Base-by-base conservation (phyloP, 768 basidiomycete genomes). In the Suillus subalutaceus region DNA sequence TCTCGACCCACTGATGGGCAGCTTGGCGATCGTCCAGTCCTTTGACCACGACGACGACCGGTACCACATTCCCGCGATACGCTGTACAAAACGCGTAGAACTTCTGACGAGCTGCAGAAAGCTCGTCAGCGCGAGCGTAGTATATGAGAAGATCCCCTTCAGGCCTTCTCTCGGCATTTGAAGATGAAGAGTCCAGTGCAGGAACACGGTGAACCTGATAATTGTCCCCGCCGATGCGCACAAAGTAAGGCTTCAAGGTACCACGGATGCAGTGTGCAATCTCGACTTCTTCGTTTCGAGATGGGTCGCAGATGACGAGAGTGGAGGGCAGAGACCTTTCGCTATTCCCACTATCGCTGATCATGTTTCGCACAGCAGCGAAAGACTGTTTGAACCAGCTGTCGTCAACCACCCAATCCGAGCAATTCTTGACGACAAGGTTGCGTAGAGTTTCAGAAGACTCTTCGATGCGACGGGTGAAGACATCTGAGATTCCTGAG, bases 401-500 rank as follows among this genome's bases (percentile, higher is more conserved):
- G 1, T 63, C 41, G 13, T 44, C 62, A 13, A 30, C 48, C 20
- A n/a, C 38, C 38, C 50, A 58, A 15, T 40, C 57, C 38, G 37
- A 38, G 55, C 64, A 67, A 60, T 73, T 72, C 18, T 68, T 69
- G 20, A 58, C 66, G 59, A 79, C 68, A 64, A 78, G 53, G 32
- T 70, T 67, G 38, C 68, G 70, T 53, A 78, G 63, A n/a, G 26
- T 43, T 26, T 56, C 59, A 63, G 68, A 72, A 44, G 79, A 79
- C 40, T 67, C 50, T 37, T 64, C 55, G 23, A 59, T 59, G 15
- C 57, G 53, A 55, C 18, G 30, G 10, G 10, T 32, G 53, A 55
- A 55, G 30, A 55, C 32, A 6, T 55, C 53, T 20, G 53, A 32
- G 16, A 55, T 20, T 10, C 32, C 73, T 6, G 8, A 5, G 43